A percentile compares a stretch with the other conserved stretches of the same genome.
phyloP scores from a whole-genome alignment of 352 stramenopile genomes.

The Vaucheria bursata region DNA sequence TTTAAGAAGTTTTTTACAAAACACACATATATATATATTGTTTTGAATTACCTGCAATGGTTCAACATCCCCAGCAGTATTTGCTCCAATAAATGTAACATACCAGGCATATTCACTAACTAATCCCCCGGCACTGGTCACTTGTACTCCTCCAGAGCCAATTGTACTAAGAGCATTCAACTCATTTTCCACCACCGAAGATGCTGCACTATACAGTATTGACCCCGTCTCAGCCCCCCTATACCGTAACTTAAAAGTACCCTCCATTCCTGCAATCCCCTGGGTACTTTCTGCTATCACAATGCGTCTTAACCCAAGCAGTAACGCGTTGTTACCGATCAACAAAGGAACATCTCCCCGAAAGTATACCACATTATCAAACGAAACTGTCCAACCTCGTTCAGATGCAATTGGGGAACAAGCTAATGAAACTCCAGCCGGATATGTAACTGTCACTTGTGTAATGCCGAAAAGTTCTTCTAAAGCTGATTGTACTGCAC shows the following conservation, averaged over 20 bases:
- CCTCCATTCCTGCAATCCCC: slow-evolving; percentile 74
- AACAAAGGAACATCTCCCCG: slow-evolving; percentile 76
- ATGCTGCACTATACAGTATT: slow-evolving; percentile 70
- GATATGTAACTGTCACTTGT: slow-evolving; percentile 67
- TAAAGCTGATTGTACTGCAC: slow-evolving; percentile 69
- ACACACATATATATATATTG: too few species aligned
- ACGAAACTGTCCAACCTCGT: slow-evolving; percentile 63
- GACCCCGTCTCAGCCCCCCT: slow-evolving; percentile 62
- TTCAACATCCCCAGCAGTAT: slow-evolving; percentile 69
- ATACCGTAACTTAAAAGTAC: slow-evolving; percentile 78
- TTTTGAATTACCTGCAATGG: slow-evolving; percentile 58
- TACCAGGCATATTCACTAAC: slow-evolving; percentile 56
- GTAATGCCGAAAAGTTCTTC: slow-evolving; percentile 77
- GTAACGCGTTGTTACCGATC: slow-evolving; percentile 62
- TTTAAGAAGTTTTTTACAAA: too few species aligned
- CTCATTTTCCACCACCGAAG: slow-evolving; percentile 66
- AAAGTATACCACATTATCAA: slow-evolving; percentile 63
- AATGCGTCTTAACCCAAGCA: slow-evolving; percentile 63
- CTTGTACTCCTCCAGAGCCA: slow-evolving; percentile 34
- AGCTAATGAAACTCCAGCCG: slow-evolving; percentile 26
- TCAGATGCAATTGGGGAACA: slow-evolving; percentile 12
- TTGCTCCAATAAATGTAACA: slow-evolving; percentile 68
- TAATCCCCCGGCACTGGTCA: neutral
- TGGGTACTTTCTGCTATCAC: slow-evolving; percentile 58
- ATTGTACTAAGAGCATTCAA: slow-evolving; percentile 77